Conservation (phyloP, 331 rosid species). For the Acacia concinna region DNA sequence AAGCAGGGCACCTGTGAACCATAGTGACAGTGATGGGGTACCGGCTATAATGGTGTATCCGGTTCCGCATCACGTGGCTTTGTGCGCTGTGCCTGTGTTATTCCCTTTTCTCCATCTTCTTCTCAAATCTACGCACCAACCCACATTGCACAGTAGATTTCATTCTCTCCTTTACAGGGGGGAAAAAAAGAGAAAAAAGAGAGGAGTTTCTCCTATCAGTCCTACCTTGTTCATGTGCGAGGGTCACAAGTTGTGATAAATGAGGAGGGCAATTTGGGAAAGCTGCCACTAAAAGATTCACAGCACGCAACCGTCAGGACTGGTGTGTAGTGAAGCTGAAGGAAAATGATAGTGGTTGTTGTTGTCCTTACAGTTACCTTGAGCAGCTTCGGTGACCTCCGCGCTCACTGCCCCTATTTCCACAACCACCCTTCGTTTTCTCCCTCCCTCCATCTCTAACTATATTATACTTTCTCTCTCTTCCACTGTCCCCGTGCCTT, state of each 20-base stretch:
- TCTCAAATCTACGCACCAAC: conserved; percentile 39
- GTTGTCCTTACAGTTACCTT: conserved; percentile 47
- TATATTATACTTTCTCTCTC: conserved; percentile 50
- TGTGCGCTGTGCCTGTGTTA: conserved; percentile 43
- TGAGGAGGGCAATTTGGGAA: conserved; percentile 38
- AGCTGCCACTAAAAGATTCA: conserved; percentile 31
- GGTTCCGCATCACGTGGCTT: conserved; percentile 61
- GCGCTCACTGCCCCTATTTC: conserved; percentile 30
- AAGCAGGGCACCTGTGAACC: conserved; percentile 47
- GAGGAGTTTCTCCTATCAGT: neutral
- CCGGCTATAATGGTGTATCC: conserved; percentile 36
- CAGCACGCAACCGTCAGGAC: conserved; percentile 44
- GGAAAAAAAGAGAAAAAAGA: neutral
- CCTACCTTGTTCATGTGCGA: neutral
- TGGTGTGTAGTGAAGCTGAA: conserved; percentile 49
- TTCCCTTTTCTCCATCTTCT: conserved; percentile 28
- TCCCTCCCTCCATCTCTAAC: conserved; percentile 14
- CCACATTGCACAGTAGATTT: conserved; percentile 13
- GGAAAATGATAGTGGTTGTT: conserved; percentile 59
- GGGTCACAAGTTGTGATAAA: neutral
- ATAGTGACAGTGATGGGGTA: conserved; percentile 39
- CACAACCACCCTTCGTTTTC: conserved; percentile 45
- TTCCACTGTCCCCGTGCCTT: conserved; percentile 27
- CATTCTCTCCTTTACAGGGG: neutral
- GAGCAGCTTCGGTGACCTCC: conserved; percentile 11